Percentiles rank a stretch among this genome's conserved stretches.
phyloP scores from a whole-genome alignment of 495 filamentous ascomycete genomes.

The Penicillium soppii region DNA sequence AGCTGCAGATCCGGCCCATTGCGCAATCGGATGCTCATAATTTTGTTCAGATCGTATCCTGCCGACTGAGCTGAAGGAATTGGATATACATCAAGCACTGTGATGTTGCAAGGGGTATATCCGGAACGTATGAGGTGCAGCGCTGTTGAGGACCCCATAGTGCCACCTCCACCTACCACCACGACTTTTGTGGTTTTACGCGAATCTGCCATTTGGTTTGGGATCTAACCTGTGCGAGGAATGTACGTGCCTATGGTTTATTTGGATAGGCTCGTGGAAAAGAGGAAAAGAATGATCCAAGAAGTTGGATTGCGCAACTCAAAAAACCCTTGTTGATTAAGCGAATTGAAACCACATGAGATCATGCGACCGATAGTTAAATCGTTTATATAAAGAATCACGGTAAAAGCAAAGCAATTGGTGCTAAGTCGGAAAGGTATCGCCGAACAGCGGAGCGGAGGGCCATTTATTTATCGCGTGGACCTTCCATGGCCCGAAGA shows the following conservation, averaged over 20 bases:
- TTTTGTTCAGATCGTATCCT: slow-evolving; percentile 51
- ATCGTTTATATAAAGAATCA: no score
- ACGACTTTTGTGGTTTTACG: slow-evolving; percentile 14
- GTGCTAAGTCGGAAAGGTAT: background rate
- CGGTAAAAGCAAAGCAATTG: no score
- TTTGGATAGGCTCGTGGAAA: background rate
- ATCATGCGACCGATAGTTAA: no score
- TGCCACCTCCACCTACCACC: slow-evolving; percentile 32
- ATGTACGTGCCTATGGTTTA: background rate
- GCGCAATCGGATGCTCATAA: slow-evolving; percentile 25
- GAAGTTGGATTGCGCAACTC: no score
- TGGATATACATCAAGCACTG: slow-evolving; percentile 42
- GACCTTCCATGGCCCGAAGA: slow-evolving; percentile 19
- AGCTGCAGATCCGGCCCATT: slow-evolving; percentile 16
- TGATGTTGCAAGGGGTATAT: slow-evolving; percentile 38
- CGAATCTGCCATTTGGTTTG: slow-evolving; percentile 6
- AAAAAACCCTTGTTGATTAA: no score
- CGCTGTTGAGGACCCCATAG: slow-evolving; percentile 46
- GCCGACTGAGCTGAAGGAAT: slow-evolving; percentile 45
- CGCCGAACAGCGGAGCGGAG: background rate
- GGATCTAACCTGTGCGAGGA: background rate
- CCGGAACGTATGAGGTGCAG: slow-evolving; percentile 45
- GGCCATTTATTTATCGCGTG: slow-evolving; percentile 13
- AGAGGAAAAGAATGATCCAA: no score
- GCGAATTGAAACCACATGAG: no score